Base-by-base conservation (phyloP, 2,329 filamentous ascomycete species). In the Trichoderma simmonsii region DNA sequence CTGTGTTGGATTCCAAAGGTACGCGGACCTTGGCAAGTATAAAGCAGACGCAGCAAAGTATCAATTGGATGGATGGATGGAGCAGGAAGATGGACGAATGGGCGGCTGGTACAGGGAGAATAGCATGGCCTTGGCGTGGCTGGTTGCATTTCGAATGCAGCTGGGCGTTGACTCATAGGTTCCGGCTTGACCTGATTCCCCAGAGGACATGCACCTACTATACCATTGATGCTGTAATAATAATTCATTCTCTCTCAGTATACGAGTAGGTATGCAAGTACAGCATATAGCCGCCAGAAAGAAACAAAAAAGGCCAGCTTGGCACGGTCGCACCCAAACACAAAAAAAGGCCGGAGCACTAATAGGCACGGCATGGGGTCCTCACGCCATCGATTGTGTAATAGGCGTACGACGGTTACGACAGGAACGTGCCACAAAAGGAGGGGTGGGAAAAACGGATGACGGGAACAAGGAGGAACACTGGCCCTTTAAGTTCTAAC, bases 331-430 rank as follows among this genome's bases (percentile, higher is more conserved):
- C 56, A 32, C 28, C 28, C 56, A 54, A 51, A 6, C 48, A 26
- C 26, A 26, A 43, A 54, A 51, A 51, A 54, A 54, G 48, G 48
- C 48, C 21, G 48, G 48, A 54, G 48, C 48, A 54, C 21, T 12
- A 28, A 36, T 60, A 65, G 54, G 51, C 69, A 71, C 60, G 60
- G 61, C 69, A 59, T 68, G 67, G 67, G 39, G 48, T 26, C 71
- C 71, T 72, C 71, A 72, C 71, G 71, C 64, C 71, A 72, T 72
- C 64, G 71, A 69, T 68, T 62, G 71, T 72, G 64, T 72, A 72
- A 72, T 68, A 69, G 71, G 64, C 64, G 71, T 63, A 72, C 59
- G 57, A 69, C 62, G 43, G 71, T 72, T 54, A 71, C 71, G 63
- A 69, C 64, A 72, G 56, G 56, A 71, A 68, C 70, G 70, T 62